Conservation (phyloP, 345 rosid species). For the Abelmoschus esculentus region DNA sequence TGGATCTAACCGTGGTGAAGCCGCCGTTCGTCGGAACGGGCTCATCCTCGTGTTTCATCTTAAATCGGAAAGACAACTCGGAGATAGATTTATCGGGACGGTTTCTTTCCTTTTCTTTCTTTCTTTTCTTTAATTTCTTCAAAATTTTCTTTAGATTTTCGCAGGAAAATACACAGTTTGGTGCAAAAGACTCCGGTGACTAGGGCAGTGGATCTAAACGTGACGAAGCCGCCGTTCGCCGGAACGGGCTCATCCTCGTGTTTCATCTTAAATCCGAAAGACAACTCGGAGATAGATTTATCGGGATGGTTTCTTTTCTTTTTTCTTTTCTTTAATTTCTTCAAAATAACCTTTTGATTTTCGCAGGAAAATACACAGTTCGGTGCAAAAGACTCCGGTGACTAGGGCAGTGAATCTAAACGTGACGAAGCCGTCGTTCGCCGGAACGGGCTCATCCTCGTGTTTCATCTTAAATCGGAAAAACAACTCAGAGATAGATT, state of each 20-base stretch:
- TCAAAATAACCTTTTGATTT: too few species aligned
- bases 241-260: slow-evolving; percentile 22
- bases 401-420: slow-evolving; percentile 27
- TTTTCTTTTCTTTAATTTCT: too few species aligned
- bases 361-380: background rate
- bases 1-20: slow-evolving; percentile 32
- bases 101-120: slow-evolving; percentile 1
- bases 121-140: too few species aligned
- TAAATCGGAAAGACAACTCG: slow-evolving; percentile 28
- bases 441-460: slow-evolving; percentile 22
- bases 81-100: slow-evolving; percentile 31
- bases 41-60: slow-evolving; percentile 24
- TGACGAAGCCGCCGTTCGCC: slow-evolving; percentile 23
- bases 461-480: slow-evolving; percentile 24
- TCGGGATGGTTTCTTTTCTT: slow-evolving; percentile 22
- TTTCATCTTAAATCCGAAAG: slow-evolving; percentile 29
- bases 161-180: background rate
- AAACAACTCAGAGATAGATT: slow-evolving; percentile 29
- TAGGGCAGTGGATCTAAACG: slow-evolving; percentile 31
- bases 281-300: slow-evolving; percentile 25
- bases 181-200: slow-evolving; percentile 28
- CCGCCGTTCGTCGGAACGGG: slow-evolving; percentile 19
- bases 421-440: slow-evolving; percentile 29
- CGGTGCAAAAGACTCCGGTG: slow-evolving; percentile 25
- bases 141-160: too few species aligned